Conservation (phyloP, 176 grass and related monocot genomes). For the Puya raimondii region DNA sequence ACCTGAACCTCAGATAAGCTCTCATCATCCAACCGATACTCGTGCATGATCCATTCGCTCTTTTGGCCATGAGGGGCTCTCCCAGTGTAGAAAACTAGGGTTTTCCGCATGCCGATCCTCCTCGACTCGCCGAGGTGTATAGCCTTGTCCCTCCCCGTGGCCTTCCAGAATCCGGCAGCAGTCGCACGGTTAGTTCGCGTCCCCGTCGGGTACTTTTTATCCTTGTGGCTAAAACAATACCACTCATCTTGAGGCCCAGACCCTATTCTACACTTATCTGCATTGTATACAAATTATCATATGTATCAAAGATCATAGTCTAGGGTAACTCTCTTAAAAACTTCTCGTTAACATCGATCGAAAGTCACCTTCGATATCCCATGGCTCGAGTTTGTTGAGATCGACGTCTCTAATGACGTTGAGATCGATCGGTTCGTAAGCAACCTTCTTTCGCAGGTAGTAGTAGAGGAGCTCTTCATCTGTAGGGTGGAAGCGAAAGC, state of each 20-base stretch:
- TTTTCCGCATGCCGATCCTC: constrained; percentile 76
- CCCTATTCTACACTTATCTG: constrained; percentile 74
- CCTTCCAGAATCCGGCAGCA: constrained; percentile 67
- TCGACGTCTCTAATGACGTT: constrained; percentile 78
- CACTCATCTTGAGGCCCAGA: constrained; percentile 46
- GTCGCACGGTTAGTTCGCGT: constrained; percentile 67
- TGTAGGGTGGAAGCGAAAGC: constrained; percentile 80
- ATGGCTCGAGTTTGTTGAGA: constrained; percentile 85
- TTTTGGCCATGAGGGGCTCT: constrained; percentile 69
- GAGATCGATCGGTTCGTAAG: constrained; percentile 62
- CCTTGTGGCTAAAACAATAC: constrained; percentile 40
- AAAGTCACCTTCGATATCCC: constrained; percentile 25
- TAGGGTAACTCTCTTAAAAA: neutral
- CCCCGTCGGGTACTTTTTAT: constrained; percentile 35
- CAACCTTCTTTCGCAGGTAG: constrained; percentile 76
- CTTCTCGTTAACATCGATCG: neutral
- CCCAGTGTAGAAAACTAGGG: constrained; percentile 84
- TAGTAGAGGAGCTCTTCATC: constrained; percentile 84
- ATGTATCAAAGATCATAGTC: neutral
- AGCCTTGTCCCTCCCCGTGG: constrained; percentile 54
- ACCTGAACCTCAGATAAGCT: constrained; percentile 8
- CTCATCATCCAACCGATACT: constrained; percentile 19
- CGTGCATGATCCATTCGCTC: constrained; percentile 39
- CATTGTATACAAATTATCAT: neutral
- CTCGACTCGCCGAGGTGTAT: constrained; percentile 29